Conservation (phyloP, 2,329 filamentous ascomycete genomes). For the Fusarium marasasianum region DNA sequence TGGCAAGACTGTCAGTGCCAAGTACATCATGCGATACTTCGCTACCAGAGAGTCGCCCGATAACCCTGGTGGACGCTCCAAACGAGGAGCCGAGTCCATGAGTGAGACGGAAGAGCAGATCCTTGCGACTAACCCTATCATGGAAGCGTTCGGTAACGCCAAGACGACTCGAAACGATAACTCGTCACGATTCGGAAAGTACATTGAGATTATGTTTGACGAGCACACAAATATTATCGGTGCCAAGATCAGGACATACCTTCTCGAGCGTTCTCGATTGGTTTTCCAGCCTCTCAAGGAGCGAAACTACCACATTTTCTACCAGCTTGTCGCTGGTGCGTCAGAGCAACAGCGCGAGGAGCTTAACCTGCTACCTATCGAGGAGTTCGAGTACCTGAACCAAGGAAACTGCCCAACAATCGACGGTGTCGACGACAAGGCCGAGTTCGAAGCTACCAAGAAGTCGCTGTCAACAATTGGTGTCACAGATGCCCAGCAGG, state of each 20-base stretch:
- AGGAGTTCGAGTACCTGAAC: slow-evolving; percentile 96
- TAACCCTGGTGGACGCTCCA: slow-evolving; percentile 79
- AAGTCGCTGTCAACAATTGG: slow-evolving; percentile 89
- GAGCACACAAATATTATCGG: slow-evolving; percentile 95
- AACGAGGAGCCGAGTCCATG: slow-evolving; percentile 81
- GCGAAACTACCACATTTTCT: slow-evolving; percentile 99
- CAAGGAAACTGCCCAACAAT: slow-evolving; percentile 92
- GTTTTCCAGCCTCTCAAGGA: slow-evolving; percentile 98
- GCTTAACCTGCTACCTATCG: slow-evolving; percentile 80
- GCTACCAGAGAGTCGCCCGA: slow-evolving; percentile 95
- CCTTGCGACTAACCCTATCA: slow-evolving; percentile 96
- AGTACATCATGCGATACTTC: slow-evolving; percentile 99
- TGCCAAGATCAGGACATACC: slow-evolving; percentile 94
- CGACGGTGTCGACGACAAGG: slow-evolving; percentile 94
- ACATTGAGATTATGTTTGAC: slow-evolving; percentile 99
- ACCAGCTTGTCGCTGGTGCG: slow-evolving; percentile 94
- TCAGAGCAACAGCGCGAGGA: slow-evolving; percentile 83
- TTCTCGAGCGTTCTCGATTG: slow-evolving; percentile 92
- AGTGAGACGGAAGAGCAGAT: slow-evolving; percentile 99
- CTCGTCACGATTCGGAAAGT: slow-evolving; percentile 98
- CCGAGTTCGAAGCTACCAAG: slow-evolving; percentile 89
- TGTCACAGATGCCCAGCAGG: slow-evolving; percentile 76
- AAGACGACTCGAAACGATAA: slow-evolving; percentile 99
- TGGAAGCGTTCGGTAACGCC: slow-evolving; percentile 99
- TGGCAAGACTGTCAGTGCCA: slow-evolving; percentile 98